A percentile compares a stretch with the other conserved stretches of the same genome.
Conservation (phyloP, 2,329 filamentous ascomycete genomes). For the Cyclaneusma minus region DNA sequence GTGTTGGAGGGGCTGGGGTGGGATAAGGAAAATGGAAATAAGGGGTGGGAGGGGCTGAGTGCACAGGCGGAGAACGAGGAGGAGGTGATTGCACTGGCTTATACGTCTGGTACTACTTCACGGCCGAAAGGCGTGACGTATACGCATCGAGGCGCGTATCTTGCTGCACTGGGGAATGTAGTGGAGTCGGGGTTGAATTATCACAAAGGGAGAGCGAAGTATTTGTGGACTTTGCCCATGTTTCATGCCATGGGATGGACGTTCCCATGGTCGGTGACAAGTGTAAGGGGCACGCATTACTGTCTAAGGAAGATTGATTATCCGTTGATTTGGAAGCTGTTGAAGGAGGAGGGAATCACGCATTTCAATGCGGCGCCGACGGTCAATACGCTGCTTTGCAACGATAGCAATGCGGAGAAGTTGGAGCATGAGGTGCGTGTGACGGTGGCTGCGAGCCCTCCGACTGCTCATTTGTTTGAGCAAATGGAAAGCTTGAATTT, state of each 20-base stretch:
- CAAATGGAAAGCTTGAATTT: slow-evolving; percentile 75
- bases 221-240: slow-evolving; percentile 89
- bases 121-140: slow-evolving; percentile 86
- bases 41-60: slow-evolving; percentile 66
- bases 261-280: slow-evolving; percentile 86
- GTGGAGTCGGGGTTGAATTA: slow-evolving; percentile 77
- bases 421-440: slow-evolving; percentile 63
- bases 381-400: slow-evolving; percentile 86
- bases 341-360: slow-evolving; percentile 76
- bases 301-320: slow-evolving; percentile 94
- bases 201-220: slow-evolving; percentile 53
- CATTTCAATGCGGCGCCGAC: slow-evolving; percentile 96
- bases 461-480: slow-evolving; percentile 79
- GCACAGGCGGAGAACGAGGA: slow-evolving; percentile 58
- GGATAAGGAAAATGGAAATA: slow-evolving; percentile 47
- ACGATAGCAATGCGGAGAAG: slow-evolving; percentile 55
- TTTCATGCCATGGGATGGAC: slow-evolving; percentile 67
- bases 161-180: slow-evolving; percentile 72
- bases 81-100: slow-evolving; percentile 70
- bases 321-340: slow-evolving; percentile 72
- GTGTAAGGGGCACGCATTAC: slow-evolving; percentile 86
- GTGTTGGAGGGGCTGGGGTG: slow-evolving; percentile 65
- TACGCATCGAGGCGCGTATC: slow-evolving; percentile 75
- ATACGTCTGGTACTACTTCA: slow-evolving; percentile 88
- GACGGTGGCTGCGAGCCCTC: slow-evolving; percentile 84